Evolutionary conservation across 306 rosid species (phyloP).

Genomic region (Casuarina cunninghamiana): DNA sequence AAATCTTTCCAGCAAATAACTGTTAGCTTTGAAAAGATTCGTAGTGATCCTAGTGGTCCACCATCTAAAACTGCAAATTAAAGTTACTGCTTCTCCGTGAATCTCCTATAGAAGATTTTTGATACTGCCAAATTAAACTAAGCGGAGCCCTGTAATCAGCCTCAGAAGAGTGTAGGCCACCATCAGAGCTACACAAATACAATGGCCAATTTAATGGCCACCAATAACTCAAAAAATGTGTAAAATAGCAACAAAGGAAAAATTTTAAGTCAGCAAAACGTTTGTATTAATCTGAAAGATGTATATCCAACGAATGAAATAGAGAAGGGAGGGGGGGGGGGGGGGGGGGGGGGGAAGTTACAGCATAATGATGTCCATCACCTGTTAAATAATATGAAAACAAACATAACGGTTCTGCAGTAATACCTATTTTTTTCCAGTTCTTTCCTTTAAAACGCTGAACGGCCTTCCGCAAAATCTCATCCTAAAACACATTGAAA

Average conservation of each 20-base stretch:
- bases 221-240: neutral
- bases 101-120: neutral
- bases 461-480: conserved; percentile 75
- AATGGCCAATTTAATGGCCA: neutral
- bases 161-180: neutral
- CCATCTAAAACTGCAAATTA: neutral
- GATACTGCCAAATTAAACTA: neutral
- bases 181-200: neutral
- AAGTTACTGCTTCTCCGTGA: neutral
- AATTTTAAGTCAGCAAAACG: neutral
- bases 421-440: conserved; percentile 95
- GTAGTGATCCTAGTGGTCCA: neutral
- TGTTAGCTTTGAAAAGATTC: conserved; percentile 1
- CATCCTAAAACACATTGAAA: conserved; percentile 61
- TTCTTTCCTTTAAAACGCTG: conserved; percentile 92
- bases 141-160: neutral
- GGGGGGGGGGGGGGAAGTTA: too few species aligned
- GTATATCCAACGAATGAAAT: neutral
- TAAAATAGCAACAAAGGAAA: neutral
- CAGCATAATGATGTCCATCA: neutral
- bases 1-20: neutral
- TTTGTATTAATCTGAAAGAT: neutral
- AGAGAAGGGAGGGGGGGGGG: too few species aligned
- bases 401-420: conserved; percentile 11
- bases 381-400: neutral